phyloP scores from a whole-genome alignment of 441 rosid genomes.

The Breynia disticha region DNA sequence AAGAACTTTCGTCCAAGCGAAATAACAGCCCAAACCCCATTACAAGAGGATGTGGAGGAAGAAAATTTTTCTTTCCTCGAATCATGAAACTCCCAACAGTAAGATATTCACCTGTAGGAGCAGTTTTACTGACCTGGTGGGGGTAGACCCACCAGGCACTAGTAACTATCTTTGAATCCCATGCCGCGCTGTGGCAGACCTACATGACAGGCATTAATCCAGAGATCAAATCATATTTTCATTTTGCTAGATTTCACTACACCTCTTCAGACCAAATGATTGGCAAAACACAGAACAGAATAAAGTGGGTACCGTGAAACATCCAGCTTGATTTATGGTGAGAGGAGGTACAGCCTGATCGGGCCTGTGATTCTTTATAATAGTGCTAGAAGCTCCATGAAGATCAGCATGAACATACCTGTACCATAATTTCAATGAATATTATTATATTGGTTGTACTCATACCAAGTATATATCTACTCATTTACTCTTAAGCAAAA shows the following conservation, averaged over 20 bases:
- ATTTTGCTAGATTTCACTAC: constrained; percentile 7
- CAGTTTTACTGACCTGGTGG: constrained; percentile 97
- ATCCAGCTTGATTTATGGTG: constrained; percentile 95
- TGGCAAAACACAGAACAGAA: constrained; percentile 5
- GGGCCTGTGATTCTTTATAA: constrained; percentile 86
- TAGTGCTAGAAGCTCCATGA: constrained; percentile 97
- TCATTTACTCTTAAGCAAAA: not conserved
- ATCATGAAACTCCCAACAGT: constrained; percentile 99
- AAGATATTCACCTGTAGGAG: constrained; percentile 96
- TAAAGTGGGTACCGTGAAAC: constrained; percentile 50
- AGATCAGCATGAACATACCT: constrained; percentile 96
- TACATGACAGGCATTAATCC: constrained; percentile 19
- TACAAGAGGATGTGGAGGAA: constrained; percentile 95
- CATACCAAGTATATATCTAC: not conserved
- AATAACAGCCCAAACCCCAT: constrained; percentile 96
- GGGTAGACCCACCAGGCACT: constrained; percentile 99
- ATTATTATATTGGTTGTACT: not conserved
- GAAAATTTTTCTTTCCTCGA: constrained; percentile 93
- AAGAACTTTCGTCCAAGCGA: constrained; percentile 96
- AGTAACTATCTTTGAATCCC: constrained; percentile 97
- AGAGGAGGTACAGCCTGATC: constrained; percentile 91
- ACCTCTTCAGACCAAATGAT: not conserved
- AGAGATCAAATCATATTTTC: constrained; percentile 2
- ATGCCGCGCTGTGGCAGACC: constrained; percentile 98
- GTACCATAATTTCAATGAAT: constrained; percentile 16